phyloP scores from a whole-genome alignment of 768 basidiomycete species.

The Termitomyces heimii region DNA sequence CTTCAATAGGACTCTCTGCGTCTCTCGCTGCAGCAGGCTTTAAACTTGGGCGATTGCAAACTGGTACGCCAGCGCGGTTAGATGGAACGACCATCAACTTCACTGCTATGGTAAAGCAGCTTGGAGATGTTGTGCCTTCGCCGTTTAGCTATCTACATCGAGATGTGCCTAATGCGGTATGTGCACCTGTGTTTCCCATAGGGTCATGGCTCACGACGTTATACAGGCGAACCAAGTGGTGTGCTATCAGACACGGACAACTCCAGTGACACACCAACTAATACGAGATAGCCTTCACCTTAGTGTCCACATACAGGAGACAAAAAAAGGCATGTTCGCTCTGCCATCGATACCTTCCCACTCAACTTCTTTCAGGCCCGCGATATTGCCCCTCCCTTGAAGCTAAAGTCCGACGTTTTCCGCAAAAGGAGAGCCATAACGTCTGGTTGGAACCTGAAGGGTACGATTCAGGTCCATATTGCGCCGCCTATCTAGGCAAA shows the following conservation, averaged over 20 bases:
- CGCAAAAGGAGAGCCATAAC: constrained; percentile 60
- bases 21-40: constrained; percentile 75
- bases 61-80: constrained; percentile 81
- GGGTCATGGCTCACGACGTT: neutral
- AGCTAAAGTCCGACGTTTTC: constrained; percentile 79
- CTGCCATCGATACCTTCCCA: neutral
- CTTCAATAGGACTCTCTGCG: constrained; percentile 68
- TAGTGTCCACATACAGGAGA: constrained; percentile 84
- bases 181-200: constrained; percentile 9
- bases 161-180: constrained; percentile 65
- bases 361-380: constrained; percentile 46
- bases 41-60: constrained; percentile 77
- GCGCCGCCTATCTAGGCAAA: neutral
- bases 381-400: constrained; percentile 91
- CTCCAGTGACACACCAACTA: constrained; percentile 65
- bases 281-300: constrained; percentile 70
- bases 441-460: constrained; percentile 94
- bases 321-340: constrained; percentile 59
- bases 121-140: constrained; percentile 56
- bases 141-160: constrained; percentile 76
- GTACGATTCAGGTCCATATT: constrained; percentile 66
- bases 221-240: constrained; percentile 62
- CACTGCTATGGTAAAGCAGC: constrained; percentile 49
- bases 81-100: constrained; percentile 70
- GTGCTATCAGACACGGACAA: constrained; percentile 74